These are phyloP conservation scores for Tilletia setariae DNA, from an alignment of 1,284 basidiomycete species.

Conservation along the genomic window DNA sequence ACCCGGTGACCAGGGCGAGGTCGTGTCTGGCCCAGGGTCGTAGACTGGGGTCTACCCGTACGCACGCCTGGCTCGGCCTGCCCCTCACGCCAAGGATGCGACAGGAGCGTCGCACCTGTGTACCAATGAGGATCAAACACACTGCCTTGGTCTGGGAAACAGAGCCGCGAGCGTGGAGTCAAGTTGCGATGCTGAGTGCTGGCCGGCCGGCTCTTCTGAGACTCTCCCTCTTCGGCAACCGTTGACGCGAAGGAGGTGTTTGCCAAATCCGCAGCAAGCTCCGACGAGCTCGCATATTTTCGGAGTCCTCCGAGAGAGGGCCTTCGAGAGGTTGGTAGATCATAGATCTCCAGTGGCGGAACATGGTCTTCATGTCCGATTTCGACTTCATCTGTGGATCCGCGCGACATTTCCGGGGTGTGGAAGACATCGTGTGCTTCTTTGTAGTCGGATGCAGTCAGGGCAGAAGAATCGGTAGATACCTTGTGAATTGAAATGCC, in stretches of 20 bases:
- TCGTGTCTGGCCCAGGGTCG: neutral
- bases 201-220: neutral
- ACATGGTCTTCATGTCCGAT: neutral
- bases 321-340: neutral
- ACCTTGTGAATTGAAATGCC: neutral
- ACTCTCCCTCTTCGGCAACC: neutral
- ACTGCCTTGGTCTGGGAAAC: neutral
- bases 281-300: neutral
- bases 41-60: neutral
- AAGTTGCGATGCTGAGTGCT: neutral
- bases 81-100: neutral
- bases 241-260: neutral
- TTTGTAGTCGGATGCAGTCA: neutral
- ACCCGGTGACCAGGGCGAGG: neutral
- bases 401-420: neutral
- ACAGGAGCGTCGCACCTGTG: neutral
- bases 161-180: too few relatives aligned
- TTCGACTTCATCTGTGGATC: neutral
- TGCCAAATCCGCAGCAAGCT: neutral
- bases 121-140: conserved; percentile 3
- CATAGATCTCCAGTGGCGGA: neutral
- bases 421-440: neutral
- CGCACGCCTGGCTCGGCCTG: neutral
- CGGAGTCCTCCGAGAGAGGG: conserved; percentile 6
- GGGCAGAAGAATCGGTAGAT: neutral